Percentiles rank a stretch among this genome's conserved stretches.
These are phyloP conservation scores for Leucoagaricus sp. DNA, from an alignment of 1,284 basidiomycete genomes.

Conservation along the genomic window DNA sequence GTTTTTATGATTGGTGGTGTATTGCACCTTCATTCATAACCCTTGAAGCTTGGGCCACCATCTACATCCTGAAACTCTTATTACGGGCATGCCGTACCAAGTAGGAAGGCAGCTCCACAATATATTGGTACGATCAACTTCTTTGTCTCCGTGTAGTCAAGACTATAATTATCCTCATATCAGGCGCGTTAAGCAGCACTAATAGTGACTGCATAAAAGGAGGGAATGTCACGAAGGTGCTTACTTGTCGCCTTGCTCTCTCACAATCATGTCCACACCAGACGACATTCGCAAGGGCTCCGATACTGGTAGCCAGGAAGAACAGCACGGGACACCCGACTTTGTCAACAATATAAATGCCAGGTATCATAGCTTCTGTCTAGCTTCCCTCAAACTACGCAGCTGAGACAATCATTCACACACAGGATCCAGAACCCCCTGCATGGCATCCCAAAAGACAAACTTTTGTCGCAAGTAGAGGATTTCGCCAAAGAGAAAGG, in stretches of 20 bases:
- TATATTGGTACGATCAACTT: neutral
- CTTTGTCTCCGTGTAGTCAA: neutral
- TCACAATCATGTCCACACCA: conserved; percentile 10
- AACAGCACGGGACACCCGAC: conserved; percentile 17
- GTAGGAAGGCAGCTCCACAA: conserved; percentile 9
- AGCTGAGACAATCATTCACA: neutral
- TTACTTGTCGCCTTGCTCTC: too few relatives aligned
- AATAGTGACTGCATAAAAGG: conserved; percentile 3
- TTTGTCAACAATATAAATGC: conserved; percentile 37
- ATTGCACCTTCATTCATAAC: too few relatives aligned
- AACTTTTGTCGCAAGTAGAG: conserved; percentile 47
- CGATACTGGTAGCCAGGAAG: conserved; percentile 15
- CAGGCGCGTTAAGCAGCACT: neutral
- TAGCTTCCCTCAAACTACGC: neutral
- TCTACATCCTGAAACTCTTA: neutral
- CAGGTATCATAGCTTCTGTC: conserved; percentile 25
- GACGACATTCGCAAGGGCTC: conserved; percentile 14
- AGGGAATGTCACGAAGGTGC: neutral
- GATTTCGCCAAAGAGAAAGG: conserved; percentile 46
- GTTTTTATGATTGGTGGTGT: too few relatives aligned
- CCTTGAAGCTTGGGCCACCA: too few relatives aligned
- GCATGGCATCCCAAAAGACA: conserved; percentile 44
- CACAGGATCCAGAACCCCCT: conserved; percentile 57
- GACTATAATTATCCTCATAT: neutral
- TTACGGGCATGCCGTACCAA: neutral